Evolutionary conservation across 2,329 filamentous ascomycete species (phyloP), one percentile per base, ranked within the genome.

Genomic region (Pestalotiopsis sp.): DNA sequence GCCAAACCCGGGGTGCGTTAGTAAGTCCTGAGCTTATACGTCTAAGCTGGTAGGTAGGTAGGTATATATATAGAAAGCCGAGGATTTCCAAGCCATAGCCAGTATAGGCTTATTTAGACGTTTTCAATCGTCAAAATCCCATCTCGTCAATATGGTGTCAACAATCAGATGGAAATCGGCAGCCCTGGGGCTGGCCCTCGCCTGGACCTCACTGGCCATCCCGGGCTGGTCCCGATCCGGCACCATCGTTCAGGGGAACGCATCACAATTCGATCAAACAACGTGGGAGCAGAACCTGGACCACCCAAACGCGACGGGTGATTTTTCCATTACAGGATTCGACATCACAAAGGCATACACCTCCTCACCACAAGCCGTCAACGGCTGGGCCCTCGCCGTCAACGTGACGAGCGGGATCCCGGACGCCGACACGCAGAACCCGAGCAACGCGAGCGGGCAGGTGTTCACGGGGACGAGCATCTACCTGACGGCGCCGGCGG

Each of bases 291-390:
- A 70, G 13, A 80, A 84, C 82, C 87, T 89, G 82, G 77, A 85
- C 75, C 23, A 66, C n/a, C 70, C 72, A 1, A 71, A 72, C 45
- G 72, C 72, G 2, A 71, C 71, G 20, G 71, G 72, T 52, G 25
- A 65, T 14, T 68, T 72, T 38, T 36, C 72, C 4, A 67, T 76
- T 7, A 68, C 69, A 13, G 76, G 73, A 1, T 74, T 72, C 27
- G 71, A 72, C 25, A 70, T 71, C 49, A 73, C 68, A 81, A 85
- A 69, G 80, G 86, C 62, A 78, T 90, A 64, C 79, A 90, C 67
- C 79, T 83, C 58, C 82, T 14, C 25, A 17, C 31, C 27, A 17
- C 84, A 41, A 84, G 84, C 23, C 79, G 82, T 68, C 78, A 91
- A 17, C 83, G 90, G 69, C 70, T 78, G 69, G 77, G 74, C 67